Base-by-base conservation (phyloP, 805 yeast species). In the Starmerella floricola region DNA sequence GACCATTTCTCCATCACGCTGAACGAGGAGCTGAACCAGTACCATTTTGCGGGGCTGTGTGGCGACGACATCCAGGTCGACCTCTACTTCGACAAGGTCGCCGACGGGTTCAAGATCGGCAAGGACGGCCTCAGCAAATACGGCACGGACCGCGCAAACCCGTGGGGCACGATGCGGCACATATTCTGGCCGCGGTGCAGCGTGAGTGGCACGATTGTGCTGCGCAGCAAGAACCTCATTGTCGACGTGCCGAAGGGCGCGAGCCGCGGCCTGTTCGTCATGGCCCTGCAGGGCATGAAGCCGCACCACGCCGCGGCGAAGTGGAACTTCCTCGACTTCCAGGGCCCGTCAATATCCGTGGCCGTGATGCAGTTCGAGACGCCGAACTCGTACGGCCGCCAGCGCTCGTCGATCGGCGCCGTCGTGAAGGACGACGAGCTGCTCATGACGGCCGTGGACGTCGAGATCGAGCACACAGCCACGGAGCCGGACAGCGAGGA, bases 151-250 rank as follows among this genome's bases (percentile, higher is more conserved):
- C 55, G 71, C 13, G 71, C 68, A 29, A 75, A 81, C 47, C 97
- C 97, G 27, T 91, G 98, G 98, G 98, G 98, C 13, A 70, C 81
- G 8, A 87, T 91, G 95, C 77, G 96, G 62, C 98, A 91, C 59
- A 65, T 76, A 6, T 91, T 91, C 64, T 91, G 97, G 97, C 98
- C 98, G 49, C 74, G 97, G 61, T 79, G 86, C 61, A 48, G 63
- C 17, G 79, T 75, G 35, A 58, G 56, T 16, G 98, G 98, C 57
- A 66, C 73, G 16, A 62, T 91, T 48, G 68, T 64, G 31, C 60
- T 71, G 60, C 58, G 61, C 50, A 63, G 62, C 46, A 50, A 56
- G 28, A 54, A 45, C 42, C 54, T 52, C 47, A 48, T 55, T 3
- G 55, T 68, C 38, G 66, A 62, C 23, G 52, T 65, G 34, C 4